Conservation (phyloP, 2,329 filamentous ascomycete species). For the Xylariomycetidae sp. region DNA sequence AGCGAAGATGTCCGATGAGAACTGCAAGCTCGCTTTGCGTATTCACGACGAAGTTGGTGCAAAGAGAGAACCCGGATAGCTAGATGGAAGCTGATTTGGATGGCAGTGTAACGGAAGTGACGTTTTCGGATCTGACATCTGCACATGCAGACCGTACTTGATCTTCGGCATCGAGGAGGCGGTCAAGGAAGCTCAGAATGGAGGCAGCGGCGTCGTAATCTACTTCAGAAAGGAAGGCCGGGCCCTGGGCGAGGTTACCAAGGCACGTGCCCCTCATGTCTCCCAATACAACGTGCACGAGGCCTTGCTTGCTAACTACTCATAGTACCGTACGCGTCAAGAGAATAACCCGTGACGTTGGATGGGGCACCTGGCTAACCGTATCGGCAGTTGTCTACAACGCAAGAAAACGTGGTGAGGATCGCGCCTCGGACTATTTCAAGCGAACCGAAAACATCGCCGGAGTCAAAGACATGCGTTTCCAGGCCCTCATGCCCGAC, state of each 20-base stretch:
- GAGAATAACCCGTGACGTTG: too few relatives aligned
- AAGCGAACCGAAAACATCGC: constrained; percentile 97
- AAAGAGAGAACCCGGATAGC: constrained; percentile 3
- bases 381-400: constrained; percentile 59
- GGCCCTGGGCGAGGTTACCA: constrained; percentile 90
- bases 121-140: constrained; percentile 96
- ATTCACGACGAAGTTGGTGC: constrained; percentile 60
- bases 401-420: constrained; percentile 70
- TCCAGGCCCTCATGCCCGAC: constrained; percentile 96
- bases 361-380: constrained; percentile 18
- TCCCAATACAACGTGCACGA: constrained; percentile 8
- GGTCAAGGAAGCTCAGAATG: constrained; percentile 92
- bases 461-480: constrained; percentile 93
- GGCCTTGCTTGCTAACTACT: constrained; percentile 24
- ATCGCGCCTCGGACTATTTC: constrained; percentile 88
- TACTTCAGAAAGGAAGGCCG: constrained; percentile 98
- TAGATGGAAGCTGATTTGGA: constrained; percentile 10
- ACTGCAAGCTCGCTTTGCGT: constrained; percentile 71
- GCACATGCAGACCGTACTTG: constrained; percentile 90
- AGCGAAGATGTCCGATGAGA: constrained; percentile 85
- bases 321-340: constrained; percentile 41
- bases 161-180: constrained; percentile 97
- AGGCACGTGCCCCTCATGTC: constrained; percentile 45
- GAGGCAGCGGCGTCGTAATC: constrained; percentile 90
- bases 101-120: constrained; percentile 84